Evolutionary conservation across 768 basidiomycete genomes (phyloP), one percentile per base, ranked within the genome.

Genomic region (Boletus bicolor): DNA sequence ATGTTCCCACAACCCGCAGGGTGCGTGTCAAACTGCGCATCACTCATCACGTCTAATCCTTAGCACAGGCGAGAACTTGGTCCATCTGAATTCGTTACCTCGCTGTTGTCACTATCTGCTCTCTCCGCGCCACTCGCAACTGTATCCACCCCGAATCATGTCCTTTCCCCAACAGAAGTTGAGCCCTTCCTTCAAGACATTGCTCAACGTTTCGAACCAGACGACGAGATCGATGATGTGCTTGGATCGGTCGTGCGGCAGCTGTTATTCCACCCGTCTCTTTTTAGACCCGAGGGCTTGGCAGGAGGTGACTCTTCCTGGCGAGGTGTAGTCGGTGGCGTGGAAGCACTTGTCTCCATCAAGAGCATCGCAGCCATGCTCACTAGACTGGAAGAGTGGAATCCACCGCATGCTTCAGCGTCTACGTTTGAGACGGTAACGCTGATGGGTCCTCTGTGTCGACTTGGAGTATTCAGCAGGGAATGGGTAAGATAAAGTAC

Each of bases 1-100:
- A 95, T 98, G 88, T 98, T 99, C 62, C 90, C 93, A 46, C 92
- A 97, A 62, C 95, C 94, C 10, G 53, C 72, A 51, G 81, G 83
- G 93, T 91, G 70, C 56, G 82, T 75, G 26, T 45, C 21, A 47
- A 35, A 17, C 7, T 17, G 21, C 49, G 35, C 14, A 37, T 38
- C 34, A 43, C 24, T 15, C 34, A 26, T n/a, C 46, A 14, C 21
- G 21, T 46, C 51, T 54, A 32, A 68, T 53, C 26, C 24, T 36
- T 38, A 19, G 7, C 36, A 36, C 53, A 91, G 90, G 8, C 87
- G 87, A 65, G 75, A 76, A 1, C 73, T 89, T 49, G 96, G 96
- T 12, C 76, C 91, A 1, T 73, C 81, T 17, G 97, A 98, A 67
- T 82, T 98, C 35, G 78, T 93, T n/a, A 78, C 77, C 1, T 81